Evolutionary conservation across 495 filamentous ascomycete genomes (phyloP), one percentile per base, ranked within the genome.

Genomic region (Trichoderma virens): DNA sequence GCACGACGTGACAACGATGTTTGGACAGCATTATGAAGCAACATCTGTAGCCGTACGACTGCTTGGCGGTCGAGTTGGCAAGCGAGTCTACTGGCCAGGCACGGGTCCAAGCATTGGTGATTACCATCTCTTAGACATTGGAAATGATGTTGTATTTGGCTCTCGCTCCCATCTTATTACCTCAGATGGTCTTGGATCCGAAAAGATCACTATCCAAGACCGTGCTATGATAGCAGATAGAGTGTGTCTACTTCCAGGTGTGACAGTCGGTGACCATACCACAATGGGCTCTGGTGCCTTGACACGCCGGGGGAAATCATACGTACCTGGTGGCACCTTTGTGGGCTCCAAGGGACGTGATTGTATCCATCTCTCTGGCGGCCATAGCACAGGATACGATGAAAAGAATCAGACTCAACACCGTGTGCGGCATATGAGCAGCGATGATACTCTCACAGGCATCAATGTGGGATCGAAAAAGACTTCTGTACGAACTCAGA

Each of bases 81-180:
- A 71, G 61, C 73, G 74, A 16, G 70, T 80, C 27, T 81, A 82
- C 67, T 82, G 79, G 79, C 79, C 79, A 1, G 76, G 77, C 38
- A 78, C 74, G 27, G 79, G 79, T 8, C 79, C 77, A 0, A 67
- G 71, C 0, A 72, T 80, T 20, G 72, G 75, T 18, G 78, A 80
- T 34, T 80, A 78, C 47, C 74, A 79, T 54, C 66, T 81, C 1
- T 63, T 81, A n/a, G 74, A 80, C 25, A 67, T 81, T 62, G 79
- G 79, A 5, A 73, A 80, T 65, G 72, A 81, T 69, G 78, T 81
- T 7, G 61, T 63, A 75, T 82, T 31, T 77, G 78, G 79, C 5
- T 80, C 78, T 23, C 74, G 78, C 2, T 73, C 77, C 3, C 73
- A 76, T 41, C 60, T 82, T 2, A 65, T 80, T 34, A 81, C 79